Conservation (phyloP, 2,329 filamentous ascomycete species). For the Colletotrichum zoysiae region DNA sequence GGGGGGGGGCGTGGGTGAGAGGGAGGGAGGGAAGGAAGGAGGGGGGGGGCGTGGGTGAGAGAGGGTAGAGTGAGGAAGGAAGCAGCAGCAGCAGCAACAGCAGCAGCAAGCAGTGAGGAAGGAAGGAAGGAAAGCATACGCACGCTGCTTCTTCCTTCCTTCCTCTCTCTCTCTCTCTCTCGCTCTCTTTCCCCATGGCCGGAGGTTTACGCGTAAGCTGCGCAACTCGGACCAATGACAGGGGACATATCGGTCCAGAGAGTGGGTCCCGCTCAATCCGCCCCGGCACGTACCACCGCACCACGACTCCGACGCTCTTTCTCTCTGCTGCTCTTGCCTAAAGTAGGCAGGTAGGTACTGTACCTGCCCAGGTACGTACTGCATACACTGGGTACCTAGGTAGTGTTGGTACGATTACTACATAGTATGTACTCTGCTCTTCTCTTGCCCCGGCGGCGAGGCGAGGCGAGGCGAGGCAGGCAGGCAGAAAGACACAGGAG, state of each 20-base stretch:
- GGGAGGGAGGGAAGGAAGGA: slow-evolving; percentile 4
- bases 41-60: slow-evolving; percentile 11
- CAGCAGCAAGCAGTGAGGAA: neutral
- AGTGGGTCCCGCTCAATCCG: slow-evolving; percentile 38
- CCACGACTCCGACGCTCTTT: slow-evolving; percentile 27
- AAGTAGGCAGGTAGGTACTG: neutral
- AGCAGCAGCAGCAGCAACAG: too few species aligned
- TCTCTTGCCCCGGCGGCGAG: neutral
- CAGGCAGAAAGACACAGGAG: neutral
- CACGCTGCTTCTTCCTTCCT: slow-evolving; percentile 23
- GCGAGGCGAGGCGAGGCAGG: neutral
- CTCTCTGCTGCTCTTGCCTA: neutral
- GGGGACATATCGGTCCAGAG: slow-evolving; percentile 1
- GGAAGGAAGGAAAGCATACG: slow-evolving; percentile 25
- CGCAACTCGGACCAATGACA: slow-evolving; percentile 46
- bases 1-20: slow-evolving; percentile 15
- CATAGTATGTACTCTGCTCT: too few species aligned
- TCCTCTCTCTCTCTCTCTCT: neutral
- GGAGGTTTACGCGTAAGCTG: slow-evolving; percentile 50
- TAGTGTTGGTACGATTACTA: too few species aligned
- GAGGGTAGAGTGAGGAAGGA: neutral
- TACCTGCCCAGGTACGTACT: too few species aligned
- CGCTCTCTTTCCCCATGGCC: slow-evolving; percentile 38
- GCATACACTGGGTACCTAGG: too few species aligned
- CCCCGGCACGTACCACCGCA: slow-evolving; percentile 36